These are phyloP conservation scores for Botrytis elliptica DNA, from an alignment of 2,329 filamentous ascomycete genomes.

Conservation along the genomic window DNA sequence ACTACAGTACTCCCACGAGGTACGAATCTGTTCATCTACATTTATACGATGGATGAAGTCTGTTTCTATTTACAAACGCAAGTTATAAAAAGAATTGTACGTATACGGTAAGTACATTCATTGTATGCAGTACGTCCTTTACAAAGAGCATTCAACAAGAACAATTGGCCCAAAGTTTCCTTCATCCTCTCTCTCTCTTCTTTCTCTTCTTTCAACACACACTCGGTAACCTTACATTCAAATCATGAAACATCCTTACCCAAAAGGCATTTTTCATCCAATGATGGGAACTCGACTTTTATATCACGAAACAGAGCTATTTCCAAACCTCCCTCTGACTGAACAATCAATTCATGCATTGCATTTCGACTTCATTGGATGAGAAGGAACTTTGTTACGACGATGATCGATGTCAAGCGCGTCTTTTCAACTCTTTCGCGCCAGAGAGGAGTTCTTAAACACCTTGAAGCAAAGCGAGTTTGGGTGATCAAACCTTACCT, in stretches of 20 bases:
- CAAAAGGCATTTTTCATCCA: slow-evolving; percentile 31
- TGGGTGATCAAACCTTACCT: slow-evolving; percentile 10
- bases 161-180: neutral
- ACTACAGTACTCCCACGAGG: neutral
- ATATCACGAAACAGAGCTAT: slow-evolving; percentile 30
- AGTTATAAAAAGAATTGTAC: neutral
- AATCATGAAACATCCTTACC: slow-evolving; percentile 30
- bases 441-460: slow-evolving; percentile 15
- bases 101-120: neutral
- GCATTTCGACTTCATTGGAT: neutral
- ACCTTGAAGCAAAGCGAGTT: slow-evolving; percentile 15
- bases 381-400: neutral
- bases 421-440: slow-evolving; percentile 20
- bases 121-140: neutral
- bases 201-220: neutral
- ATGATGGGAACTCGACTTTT: slow-evolving; percentile 24
- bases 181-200: neutral
- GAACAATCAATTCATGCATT: slow-evolving; percentile 13
- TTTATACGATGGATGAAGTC: neutral
- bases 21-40: no score
- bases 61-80: neutral
- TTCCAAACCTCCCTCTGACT: neutral
- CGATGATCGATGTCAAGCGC: slow-evolving; percentile 25
- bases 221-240: neutral
- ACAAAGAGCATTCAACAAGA: neutral